Evolutionary conservation across 2,329 filamentous ascomycete species (phyloP), one percentile per base, ranked within the genome.

Genomic region (Penicillium sp.): DNA sequence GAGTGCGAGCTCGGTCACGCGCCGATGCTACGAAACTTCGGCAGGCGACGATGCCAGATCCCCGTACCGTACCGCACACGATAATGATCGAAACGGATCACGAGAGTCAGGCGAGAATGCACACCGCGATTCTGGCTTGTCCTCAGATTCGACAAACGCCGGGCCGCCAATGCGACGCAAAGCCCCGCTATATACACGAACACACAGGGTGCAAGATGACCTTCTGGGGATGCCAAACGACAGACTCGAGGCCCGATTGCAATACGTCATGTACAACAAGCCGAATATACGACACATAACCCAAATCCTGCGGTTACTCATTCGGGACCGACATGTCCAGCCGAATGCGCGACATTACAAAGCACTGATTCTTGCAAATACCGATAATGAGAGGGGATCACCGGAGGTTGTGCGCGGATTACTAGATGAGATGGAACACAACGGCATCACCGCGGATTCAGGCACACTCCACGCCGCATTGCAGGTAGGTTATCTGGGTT

Each of bases 361-460:
- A 59, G 83, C 85, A 12, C 72, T 95, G 43, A 83, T 95, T 59
- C 77, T 84, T 51, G 82, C 84, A 39, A 90, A 95, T 70, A 76
- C 80, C 27, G 79, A 84, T 62, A 74, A 79, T 0, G 61, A 71
- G 28, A 65, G 79, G 44, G 91, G 90, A 8, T 89, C 86, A 4
- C 83, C 84, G 2, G 76, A 76, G 25, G 79, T 80, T 39, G 79
- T 92, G 19, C 67, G 71, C 29, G 73, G 71, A 16, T 72, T 95
- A n/a, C 71, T 95, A 19, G 72, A 80, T 18, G 89, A 95, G 61
- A 88, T 96, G 83, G 75, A 78, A 36, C 65, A 71, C 1, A 74
- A 78, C 35, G 77, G 75, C 0, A 75, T 96, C 37, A 72, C 80
- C 35, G 77, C 82, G 7, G 87, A 89, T 57, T 77, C 78, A 0